Evolutionary conservation across 2,329 filamentous ascomycete species (phyloP).

Genomic region (Colletotrichum gloeosporioides): DNA sequence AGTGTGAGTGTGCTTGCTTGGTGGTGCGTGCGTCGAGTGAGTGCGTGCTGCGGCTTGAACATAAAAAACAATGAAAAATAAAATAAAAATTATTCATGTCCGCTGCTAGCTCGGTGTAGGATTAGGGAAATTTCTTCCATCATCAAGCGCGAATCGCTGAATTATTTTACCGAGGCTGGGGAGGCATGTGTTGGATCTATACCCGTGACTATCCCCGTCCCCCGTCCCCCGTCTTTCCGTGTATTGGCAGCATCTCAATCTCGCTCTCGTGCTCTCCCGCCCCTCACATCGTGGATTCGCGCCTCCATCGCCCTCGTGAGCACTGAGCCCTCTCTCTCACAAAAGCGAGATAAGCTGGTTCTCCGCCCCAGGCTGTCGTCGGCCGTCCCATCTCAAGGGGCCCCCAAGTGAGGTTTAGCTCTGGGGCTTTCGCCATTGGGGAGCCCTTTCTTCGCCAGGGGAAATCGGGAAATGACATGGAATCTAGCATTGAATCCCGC

Average conservation of each 20-base stretch:
- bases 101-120: neutral
- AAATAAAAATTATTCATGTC: neutral
- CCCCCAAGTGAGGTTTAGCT: neutral
- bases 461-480: neutral
- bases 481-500: neutral
- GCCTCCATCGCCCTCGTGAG: neutral
- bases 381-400: neutral
- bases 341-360: neutral
- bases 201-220: neutral
- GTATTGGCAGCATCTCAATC: neutral
- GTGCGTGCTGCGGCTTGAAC: neutral
- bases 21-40: neutral
- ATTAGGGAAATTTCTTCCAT: neutral
- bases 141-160: neutral
- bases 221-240: neutral
- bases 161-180: conserved; percentile 6
- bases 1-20: neutral
- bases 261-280: neutral
- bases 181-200: neutral
- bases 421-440: neutral
- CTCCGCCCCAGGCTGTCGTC: neutral
- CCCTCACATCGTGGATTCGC: neutral
- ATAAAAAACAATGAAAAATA: neutral
- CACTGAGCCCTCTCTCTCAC: neutral
- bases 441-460: neutral